A percentile compares a stretch with the other conserved stretches of the same genome.
Evolutionary conservation across 2,329 filamentous ascomycete species (phyloP).

Genomic region (Verticillium isaacii): DNA sequence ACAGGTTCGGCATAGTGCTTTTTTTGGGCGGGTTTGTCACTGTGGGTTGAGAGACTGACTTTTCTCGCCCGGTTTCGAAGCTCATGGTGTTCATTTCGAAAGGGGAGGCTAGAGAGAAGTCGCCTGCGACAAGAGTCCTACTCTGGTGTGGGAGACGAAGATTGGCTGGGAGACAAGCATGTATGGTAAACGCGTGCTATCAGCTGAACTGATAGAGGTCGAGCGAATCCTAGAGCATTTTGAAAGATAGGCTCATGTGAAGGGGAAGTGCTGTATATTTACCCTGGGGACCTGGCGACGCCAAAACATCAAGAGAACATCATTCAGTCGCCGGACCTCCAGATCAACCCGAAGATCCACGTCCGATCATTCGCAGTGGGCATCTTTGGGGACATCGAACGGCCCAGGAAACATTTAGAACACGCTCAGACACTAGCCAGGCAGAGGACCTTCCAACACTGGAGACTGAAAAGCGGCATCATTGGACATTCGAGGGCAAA

Average conservation of each 20-base stretch:
- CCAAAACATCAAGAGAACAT: neutral
- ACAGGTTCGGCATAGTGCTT: neutral
- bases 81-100: neutral
- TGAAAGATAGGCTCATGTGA: neutral
- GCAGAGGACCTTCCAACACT: neutral
- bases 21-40: neutral
- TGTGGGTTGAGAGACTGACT: neutral
- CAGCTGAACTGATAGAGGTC: neutral
- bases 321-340: neutral
- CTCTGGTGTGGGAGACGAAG: neutral
- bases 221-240: no score
- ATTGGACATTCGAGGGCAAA: neutral
- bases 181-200: neutral
- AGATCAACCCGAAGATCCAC: neutral
- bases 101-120: neutral
- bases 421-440: neutral
- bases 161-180: neutral
- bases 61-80: neutral
- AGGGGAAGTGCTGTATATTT: neutral
- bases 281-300: neutral
- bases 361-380: neutral
- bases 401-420: neutral
- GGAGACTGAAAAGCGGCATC: neutral
- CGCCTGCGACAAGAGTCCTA: neutral
- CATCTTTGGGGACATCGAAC: neutral